phyloP scores from a whole-genome alignment of 1,139 yeast genomes.

The Kurtzmaniella quercitrusa region DNA sequence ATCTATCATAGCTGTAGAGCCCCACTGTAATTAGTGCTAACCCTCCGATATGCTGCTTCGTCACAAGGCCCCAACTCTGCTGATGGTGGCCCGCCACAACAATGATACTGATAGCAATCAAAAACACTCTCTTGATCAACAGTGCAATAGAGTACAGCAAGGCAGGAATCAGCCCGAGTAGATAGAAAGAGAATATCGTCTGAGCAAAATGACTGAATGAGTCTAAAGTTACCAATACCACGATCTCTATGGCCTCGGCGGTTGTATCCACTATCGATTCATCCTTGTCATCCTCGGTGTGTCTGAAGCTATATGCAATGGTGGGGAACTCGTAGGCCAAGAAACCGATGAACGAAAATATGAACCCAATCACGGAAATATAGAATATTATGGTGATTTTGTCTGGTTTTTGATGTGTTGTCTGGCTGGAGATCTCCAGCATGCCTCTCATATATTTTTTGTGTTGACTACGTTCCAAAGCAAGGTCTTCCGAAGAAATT shows the following conservation, averaged over 20 bases:
- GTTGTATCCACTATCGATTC: slow-evolving; percentile 17
- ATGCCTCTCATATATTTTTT: slow-evolving; percentile 1
- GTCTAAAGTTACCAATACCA: slow-evolving; percentile 23
- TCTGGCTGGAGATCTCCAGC: slow-evolving; percentile 1
- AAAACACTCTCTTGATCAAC: slow-evolving; percentile 39
- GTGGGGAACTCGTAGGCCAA: slow-evolving; percentile 25
- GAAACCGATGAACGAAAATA: slow-evolving; percentile 29
- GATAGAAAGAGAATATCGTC: slow-evolving; percentile 32
- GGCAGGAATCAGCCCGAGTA: slow-evolving; percentile 38
- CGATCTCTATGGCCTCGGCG: slow-evolving; percentile 19
- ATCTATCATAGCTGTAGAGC: slow-evolving; percentile 35
- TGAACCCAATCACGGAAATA: slow-evolving; percentile 32
- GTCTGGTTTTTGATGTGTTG: slow-evolving; percentile 26
- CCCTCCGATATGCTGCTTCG: slow-evolving; percentile 28
- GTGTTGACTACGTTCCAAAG: slow-evolving; percentile 14
- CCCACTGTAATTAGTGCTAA: slow-evolving; percentile 29
- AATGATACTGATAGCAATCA: slow-evolving; percentile 32
- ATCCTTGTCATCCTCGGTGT: slow-evolving; percentile 1
- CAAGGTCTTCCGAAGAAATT: slow-evolving; percentile 31
- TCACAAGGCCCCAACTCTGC: slow-evolving; percentile 26
- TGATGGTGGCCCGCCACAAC: slow-evolving; percentile 18
- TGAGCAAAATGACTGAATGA: slow-evolving; percentile 35
- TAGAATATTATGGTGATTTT: slow-evolving; percentile 36
- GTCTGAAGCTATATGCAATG: slow-evolving; percentile 3
- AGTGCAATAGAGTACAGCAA: slow-evolving; percentile 40